Evolutionary conservation across 2,329 filamentous ascomycete genomes (phyloP).

Genomic region (Trichoderma pleuroti): DNA sequence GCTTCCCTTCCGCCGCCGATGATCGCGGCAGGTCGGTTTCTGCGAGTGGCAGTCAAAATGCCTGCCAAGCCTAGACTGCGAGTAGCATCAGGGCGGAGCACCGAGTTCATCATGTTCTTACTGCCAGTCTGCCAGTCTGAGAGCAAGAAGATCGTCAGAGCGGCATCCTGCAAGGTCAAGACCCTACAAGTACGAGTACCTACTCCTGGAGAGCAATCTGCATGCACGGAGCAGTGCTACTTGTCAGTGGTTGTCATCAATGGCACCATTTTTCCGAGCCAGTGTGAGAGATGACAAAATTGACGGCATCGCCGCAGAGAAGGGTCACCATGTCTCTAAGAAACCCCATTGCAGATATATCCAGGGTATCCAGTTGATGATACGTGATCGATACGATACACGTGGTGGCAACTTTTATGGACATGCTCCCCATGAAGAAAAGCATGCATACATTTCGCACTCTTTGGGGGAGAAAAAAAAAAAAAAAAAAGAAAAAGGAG

Average conservation of each 20-base stretch:
- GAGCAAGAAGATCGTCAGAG: neutral
- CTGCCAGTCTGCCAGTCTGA: neutral
- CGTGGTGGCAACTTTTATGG: neutral
- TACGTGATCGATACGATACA: neutral
- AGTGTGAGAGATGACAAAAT: slow-evolving; percentile 4
- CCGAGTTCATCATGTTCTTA: neutral
- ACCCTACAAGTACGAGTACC: neutral
- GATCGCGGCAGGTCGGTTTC: slow-evolving; percentile 7
- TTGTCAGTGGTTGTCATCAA: neutral
- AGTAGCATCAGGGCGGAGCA: neutral
- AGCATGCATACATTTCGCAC: neutral
- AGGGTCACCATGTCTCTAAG: neutral
- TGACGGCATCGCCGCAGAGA: neutral
- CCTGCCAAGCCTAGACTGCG: neutral
- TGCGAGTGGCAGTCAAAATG: neutral
- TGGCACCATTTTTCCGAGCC: slow-evolving; percentile 1
- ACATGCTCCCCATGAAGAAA: neutral
- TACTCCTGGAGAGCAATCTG: neutral
- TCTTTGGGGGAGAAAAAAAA: neutral
- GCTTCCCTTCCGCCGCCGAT: slow-evolving; percentile 10
- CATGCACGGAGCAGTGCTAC: neutral
- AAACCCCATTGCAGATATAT: neutral
- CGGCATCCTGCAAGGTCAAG: slow-evolving; percentile 1
- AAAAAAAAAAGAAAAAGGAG: too few species aligned
- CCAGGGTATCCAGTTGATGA: neutral